Base-by-base conservation (phyloP, 139 green algal species). In the Desmodesmus armatus region DNA sequence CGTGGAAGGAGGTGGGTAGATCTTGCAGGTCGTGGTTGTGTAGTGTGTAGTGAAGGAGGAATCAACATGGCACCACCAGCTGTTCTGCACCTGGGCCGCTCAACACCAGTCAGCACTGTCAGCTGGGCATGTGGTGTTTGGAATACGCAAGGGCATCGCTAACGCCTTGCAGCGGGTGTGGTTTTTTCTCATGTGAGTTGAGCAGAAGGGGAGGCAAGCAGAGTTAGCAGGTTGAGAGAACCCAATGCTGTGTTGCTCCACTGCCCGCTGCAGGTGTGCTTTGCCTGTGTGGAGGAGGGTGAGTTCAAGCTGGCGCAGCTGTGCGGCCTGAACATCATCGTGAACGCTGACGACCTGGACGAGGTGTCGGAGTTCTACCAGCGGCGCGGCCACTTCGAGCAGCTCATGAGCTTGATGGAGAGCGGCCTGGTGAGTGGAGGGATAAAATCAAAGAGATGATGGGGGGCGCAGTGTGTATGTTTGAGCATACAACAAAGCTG, bases 241-340 rank as follows among this genome's bases (percentile, higher is more conserved):
- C 47, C 13, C 47, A 58, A 49, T 75, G 15, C 37, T 19, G n/a
- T 29, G 67, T 75, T n/a, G n/a, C n/a, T n/a, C n/a, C n/a, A n/a
- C n/a, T n/a, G n/a, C n/a, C n/a, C n/a, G 37, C 37, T 33, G 53
- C 70, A 90, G 87, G 88, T 98, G 67, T 97, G 93, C 91, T 99
- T 98, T 89, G 96, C 96, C 15, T 99, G 97, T 89, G 96, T 99
- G 72, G 97, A 99, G 78, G 95, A 96, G 83, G 91, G 91, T 51
- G 97, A 99, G 93, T 98, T 98, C 94, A 91, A 95, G 44, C 93
- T 99, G 75, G 97, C 96, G 5, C 97, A 99, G 94, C 94, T 99
- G 40, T 98, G 93, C 89, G 97, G 96, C 39, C 93, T 99, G n/a
- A 96, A 97, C 92, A 99, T 99, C 96, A 99, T 99, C 85, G 90